Evolutionary conservation across 2,329 filamentous ascomycete genomes (phyloP), one percentile per base, ranked within the genome.

Genomic region (Aspergillus proliferans): DNA sequence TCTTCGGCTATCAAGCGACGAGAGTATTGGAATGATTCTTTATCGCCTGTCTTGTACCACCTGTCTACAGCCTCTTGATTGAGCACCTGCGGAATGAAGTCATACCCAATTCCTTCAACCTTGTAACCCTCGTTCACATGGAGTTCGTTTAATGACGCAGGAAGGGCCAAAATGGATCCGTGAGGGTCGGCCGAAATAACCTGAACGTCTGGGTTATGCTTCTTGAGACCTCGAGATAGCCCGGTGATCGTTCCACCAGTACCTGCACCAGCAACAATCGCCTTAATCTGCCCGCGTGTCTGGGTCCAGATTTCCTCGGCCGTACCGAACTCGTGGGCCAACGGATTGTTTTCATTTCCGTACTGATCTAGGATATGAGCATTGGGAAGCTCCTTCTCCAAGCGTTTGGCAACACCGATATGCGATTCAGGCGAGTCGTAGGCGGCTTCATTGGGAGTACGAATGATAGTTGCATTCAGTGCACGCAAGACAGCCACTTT

Each of bases 21-120:
- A n/a, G 93, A 88, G 64, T 88, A 91, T 66, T 84, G 79, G 73
- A 98, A 98, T 2, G 91, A 91, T 66, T 95, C 87, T 52, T 82
- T 81, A 65, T 98, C 93, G 53, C 92, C 88, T 3, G 93, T 98
- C 82, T 98, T 98, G 76, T 96, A 97, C 93, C 93, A 98, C 65
- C 86, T 87, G 69, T 96, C 88, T 26, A 98, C 87, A 4, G 81
- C 69, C 24, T 84, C 71, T 63, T 86, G 88, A 57, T 93, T 84
- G 48, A 98, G 77, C 4, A 98, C 94, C 21, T 97, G 88, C 6
- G 94, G 93, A 51, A 98, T 87, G 69, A 98, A 98, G 69, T 98
- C 93, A 69, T 98, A 98, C 18, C 93, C 93, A 62, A 98, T 98
- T 40, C 93, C 93, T 74, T 98, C 93, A 1, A 98, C 93, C 75